Conservation (phyloP, 2,329 filamentous ascomycete species). For the Claviceps monticola region DNA sequence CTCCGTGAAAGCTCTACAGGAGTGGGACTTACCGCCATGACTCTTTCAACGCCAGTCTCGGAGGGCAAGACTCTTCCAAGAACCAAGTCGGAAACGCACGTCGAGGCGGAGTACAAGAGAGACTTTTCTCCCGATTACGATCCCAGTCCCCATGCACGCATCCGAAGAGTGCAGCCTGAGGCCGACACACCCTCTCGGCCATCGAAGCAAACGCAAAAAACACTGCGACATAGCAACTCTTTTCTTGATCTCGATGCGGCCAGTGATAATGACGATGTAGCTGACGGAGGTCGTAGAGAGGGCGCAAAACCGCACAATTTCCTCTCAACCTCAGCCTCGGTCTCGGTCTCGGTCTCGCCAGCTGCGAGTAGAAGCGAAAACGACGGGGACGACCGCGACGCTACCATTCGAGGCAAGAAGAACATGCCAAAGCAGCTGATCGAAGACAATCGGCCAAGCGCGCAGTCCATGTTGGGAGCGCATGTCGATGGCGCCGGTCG, state of each 20-base stretch:
- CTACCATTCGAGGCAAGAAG: slow-evolving; percentile 16
- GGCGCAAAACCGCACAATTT: not conserved
- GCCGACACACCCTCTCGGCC: slow-evolving; percentile 25
- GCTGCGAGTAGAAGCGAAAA: not conserved
- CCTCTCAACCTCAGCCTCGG: not conserved
- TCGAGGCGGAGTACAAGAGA: slow-evolving; percentile 27
- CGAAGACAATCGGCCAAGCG: slow-evolving; percentile 14
- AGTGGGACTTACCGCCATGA: slow-evolving; percentile 14
- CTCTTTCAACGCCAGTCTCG: slow-evolving; percentile 8
- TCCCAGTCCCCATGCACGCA: slow-evolving; percentile 56
- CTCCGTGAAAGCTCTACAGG: slow-evolving; percentile 26
- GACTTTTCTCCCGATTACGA: slow-evolving; percentile 67
- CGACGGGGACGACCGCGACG: slow-evolving; percentile 12
- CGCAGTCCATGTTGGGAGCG: slow-evolving; percentile 22
- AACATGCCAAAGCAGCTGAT: slow-evolving; percentile 11
- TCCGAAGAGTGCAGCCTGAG: slow-evolving; percentile 45
- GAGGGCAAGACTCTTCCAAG: slow-evolving; percentile 14
- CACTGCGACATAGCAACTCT: slow-evolving; percentile 26
- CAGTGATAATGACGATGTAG: slow-evolving; percentile 33
- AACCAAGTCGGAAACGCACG: slow-evolving; percentile 12
- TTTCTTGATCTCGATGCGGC: slow-evolving; percentile 35
- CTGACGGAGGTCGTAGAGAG: slow-evolving; percentile 3
- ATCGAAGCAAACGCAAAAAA: slow-evolving; percentile 17
- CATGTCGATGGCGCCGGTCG: slow-evolving; percentile 25
- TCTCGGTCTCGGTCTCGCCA: not conserved